Evolutionary conservation across 1,284 basidiomycete genomes (phyloP), one percentile per base, ranked within the genome.

Genomic region (Malassezia yamatoensis): DNA sequence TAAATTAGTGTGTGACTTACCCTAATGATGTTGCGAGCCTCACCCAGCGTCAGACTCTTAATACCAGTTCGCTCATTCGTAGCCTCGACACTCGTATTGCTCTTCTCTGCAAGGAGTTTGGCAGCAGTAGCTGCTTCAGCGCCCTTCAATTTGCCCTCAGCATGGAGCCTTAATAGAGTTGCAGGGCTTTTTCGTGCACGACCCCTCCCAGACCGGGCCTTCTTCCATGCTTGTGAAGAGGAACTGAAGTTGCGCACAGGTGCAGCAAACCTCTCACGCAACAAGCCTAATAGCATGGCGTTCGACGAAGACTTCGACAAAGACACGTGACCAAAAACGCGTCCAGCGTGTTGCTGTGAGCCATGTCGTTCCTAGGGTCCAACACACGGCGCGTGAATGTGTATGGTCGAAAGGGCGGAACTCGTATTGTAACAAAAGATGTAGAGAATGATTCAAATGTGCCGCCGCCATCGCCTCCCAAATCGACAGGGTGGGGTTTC

Each of bases 121-220:
- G 45, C 55, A 2, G 55, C 55, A 15, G n/a, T 15, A 1, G 37
- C 44, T 29, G 55, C 55, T 37, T 58, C 55, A 16, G 55, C 45
- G 36, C 55, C 55, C 8, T 40, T 18, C 7, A 58, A 47, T 37
- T 49, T 44, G 34, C 55, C 55, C 36, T 53, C 39, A 8, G 41
- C 51, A 33, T 53, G 46, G 20, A 58, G 35, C 12, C 55, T 50
- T 46, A 58, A 43, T 15, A 58, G 51, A 45, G 55, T 58, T 20
- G 38, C 46, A 15, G 55, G 55, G 37, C 55, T 58, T 46, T 66
- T 66, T 36, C 63, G 51, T 4, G 64, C 54, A 7, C 54, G 54
- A 24, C 66, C 64, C n/a, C 62, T 62, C 42, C 58, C 63, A 15
- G 64, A 62, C 46, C 57, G 55, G 2, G 60, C 63, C 59, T 68